Evolutionary conservation across 2,329 filamentous ascomycete genomes (phyloP), one percentile per base, ranked within the genome.

Genomic region (Rhynchosporium secalis): DNA sequence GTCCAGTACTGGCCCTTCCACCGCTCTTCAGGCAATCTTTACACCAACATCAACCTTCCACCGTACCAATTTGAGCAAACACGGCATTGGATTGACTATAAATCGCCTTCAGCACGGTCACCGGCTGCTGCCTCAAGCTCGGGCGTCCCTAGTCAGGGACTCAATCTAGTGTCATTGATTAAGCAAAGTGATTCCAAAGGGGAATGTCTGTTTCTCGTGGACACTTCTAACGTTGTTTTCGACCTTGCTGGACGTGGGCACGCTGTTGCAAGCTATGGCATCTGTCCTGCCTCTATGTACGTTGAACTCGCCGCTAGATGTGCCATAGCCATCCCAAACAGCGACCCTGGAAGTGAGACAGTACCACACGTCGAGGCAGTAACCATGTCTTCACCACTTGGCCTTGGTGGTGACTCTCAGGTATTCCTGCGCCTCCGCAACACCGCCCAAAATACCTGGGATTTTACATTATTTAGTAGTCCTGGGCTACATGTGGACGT

Each of bases 21-120:
- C 43, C n/a, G 20, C 2, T 15, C 20, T 15, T 15, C n/a, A 20
- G 20, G 43, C n/a, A 15, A 46, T 15, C 13, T 20, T 13, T 46
- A 46, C 43, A 46, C 43, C 43, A 13, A 15, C 43, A 46, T 15
- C 13, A 46, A 46, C 43, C 20, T 56, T 6, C 52, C 52, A 15
- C 52, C 52, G 3, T 56, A 56, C 43, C 26, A 38, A 9, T 58
- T 51, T 43, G 56, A 58, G 46, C 29, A 46, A 7, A 40, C 41
- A 10, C n/a, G 56, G 20, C 38, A 58, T 48, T 51, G 56, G 52
- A 15, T 58, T 4, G 9, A 48, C 41, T 45, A 54, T 40, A 38
- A 54, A 26, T 47, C 54, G 36, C 28, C 15, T 41, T 40, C 28
- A 13, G 56, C 49, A 13, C 36, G n/a, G 13, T 46, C 43, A 20